Percentiles rank a stretch among this genome's conserved stretches.
These are phyloP conservation scores for Parietaria judaica DNA, from an alignment of 306 rosid genomes.

Conservation along the genomic window DNA sequence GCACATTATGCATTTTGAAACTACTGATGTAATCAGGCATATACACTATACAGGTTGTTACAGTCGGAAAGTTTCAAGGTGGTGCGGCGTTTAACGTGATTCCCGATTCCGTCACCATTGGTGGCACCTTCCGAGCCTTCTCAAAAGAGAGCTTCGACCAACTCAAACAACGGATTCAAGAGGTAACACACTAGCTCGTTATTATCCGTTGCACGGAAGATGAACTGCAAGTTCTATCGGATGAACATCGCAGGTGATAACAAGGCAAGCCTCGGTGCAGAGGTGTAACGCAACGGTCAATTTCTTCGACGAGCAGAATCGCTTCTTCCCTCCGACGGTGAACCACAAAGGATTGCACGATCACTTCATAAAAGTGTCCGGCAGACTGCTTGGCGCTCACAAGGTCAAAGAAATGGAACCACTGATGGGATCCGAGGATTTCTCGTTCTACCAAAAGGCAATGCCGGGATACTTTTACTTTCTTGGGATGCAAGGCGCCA, in stretches of 20 bases:
- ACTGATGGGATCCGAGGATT: conserved; percentile 63
- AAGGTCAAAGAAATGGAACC: conserved; percentile 46
- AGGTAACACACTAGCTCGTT: conserved; percentile 33
- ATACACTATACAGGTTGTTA: conserved; percentile 48
- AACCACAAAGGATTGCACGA: conserved; percentile 47
- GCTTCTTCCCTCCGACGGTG: conserved; percentile 46
- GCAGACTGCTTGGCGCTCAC: conserved; percentile 44
- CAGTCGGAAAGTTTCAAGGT: conserved; percentile 68
- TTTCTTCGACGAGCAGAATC: conserved; percentile 31
- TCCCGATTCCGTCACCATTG: conserved; percentile 80
- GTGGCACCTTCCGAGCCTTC: conserved; percentile 82
- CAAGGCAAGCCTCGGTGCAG: conserved; percentile 73
- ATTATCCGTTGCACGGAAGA: not conserved
- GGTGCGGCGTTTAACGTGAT: conserved; percentile 87
- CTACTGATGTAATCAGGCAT: not conserved
- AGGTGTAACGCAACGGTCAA: conserved; percentile 73
- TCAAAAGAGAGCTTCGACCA: conserved; percentile 39
- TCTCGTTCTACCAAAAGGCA: conserved; percentile 72
- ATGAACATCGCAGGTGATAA: conserved; percentile 44
- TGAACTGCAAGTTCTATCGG: not conserved
- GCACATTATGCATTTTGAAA: no score
- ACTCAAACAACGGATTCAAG: conserved; percentile 48
- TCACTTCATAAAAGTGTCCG: conserved; percentile 47
- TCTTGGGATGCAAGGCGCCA: conserved; percentile 57
- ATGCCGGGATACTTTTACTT: conserved; percentile 61